Base-by-base conservation (phyloP, 192 early-diverging fungal species). In the Backusella mclennaniae region DNA sequence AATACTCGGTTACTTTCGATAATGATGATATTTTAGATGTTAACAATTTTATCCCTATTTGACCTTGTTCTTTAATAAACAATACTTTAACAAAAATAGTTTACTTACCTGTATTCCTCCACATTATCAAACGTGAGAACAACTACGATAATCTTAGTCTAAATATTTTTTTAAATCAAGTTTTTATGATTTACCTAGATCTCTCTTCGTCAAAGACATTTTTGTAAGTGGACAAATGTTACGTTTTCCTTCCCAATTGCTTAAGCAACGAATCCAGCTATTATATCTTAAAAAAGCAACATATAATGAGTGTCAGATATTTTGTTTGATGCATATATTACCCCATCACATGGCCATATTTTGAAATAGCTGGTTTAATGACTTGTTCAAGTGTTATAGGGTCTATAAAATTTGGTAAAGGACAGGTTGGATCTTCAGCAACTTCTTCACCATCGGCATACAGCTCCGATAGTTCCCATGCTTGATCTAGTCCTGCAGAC, bases 161-260 rank as follows among this genome's bases (percentile, higher is more conserved):
- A 68, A 9, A 68, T 6, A n/a, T 21, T 68, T 68, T 8, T 35
- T 9, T 68, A 17, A 3, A 4, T n/a, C 6, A 19, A n/a, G 4
- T 21, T 9, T 35, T 9, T 74, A 69, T 6, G 6, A 36, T 36
- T 71, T 80, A 36, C 90, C 93, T 52, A 97, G 82, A 69, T 97
- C 95, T 59, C 96, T 89, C 81, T 96, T 95, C 53, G 94, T 90
- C 75, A 96, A 80, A 35, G 94, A 90, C 81, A 94, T 95, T 86
- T 97, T 97, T 41, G 96, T 95, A 75, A 97, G 85, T 66, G 96
- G 96, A 31, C 96, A 97, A 33, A 93, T 93, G 80, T 96, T 97
- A 69, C 89, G 87, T 74, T 90, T 89, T 56, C 88, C 85, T 52
- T 89, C 91, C 72, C 90, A 91, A 42, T 89, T 88, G 71, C 88